These are phyloP conservation scores for Theobroma cacao DNA, from an alignment of 345 rosid genomes.

Conservation along the genomic window DNA sequence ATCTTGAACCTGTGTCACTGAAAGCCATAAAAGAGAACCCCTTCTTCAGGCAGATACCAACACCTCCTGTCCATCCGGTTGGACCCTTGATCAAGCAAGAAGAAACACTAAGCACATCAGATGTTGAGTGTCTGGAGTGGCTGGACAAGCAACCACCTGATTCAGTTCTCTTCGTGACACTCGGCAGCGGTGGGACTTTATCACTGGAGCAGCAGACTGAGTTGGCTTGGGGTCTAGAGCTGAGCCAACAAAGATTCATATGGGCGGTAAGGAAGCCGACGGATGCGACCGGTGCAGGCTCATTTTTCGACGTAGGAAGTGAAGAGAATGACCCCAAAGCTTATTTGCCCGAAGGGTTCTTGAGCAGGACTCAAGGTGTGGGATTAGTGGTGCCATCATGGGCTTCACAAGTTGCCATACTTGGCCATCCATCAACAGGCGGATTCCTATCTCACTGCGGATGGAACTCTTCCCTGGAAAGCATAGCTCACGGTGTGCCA, in stretches of 20 bases:
- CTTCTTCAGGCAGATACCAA: background rate
- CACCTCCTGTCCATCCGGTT: slow-evolving; percentile 1
- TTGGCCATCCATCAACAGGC: slow-evolving; percentile 32
- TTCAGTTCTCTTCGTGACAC: slow-evolving; percentile 13
- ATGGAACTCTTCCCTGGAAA: slow-evolving; percentile 42
- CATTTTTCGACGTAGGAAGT: slow-evolving; percentile 10
- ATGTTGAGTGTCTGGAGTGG: slow-evolving; percentile 1
- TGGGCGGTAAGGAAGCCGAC: slow-evolving; percentile 26
- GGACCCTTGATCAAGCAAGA: slow-evolving; percentile 19
- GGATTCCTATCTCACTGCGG: slow-evolving; percentile 52
- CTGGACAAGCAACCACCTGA: slow-evolving; percentile 22
- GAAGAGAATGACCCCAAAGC: slow-evolving; percentile 14
- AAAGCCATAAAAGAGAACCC: slow-evolving; percentile 21
- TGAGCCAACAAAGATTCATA: slow-evolving; percentile 30
- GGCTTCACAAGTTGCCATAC: slow-evolving; percentile 39
- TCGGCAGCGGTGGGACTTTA: slow-evolving; percentile 35
- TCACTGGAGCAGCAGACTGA: slow-evolving; percentile 18
- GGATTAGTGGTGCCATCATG: slow-evolving; percentile 38
- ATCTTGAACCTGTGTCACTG: slow-evolving; percentile 29
- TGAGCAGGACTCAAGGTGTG: slow-evolving; percentile 19
- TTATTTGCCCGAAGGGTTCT: slow-evolving; percentile 39
- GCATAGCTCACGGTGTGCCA: slow-evolving; percentile 37
- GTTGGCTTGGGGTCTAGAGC: slow-evolving; percentile 33
- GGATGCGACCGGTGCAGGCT: background rate
- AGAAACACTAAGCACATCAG: background rate